Base-by-base conservation (phyloP, 2,329 filamentous ascomycete genomes). In the Neocatenulostroma microsporum region DNA sequence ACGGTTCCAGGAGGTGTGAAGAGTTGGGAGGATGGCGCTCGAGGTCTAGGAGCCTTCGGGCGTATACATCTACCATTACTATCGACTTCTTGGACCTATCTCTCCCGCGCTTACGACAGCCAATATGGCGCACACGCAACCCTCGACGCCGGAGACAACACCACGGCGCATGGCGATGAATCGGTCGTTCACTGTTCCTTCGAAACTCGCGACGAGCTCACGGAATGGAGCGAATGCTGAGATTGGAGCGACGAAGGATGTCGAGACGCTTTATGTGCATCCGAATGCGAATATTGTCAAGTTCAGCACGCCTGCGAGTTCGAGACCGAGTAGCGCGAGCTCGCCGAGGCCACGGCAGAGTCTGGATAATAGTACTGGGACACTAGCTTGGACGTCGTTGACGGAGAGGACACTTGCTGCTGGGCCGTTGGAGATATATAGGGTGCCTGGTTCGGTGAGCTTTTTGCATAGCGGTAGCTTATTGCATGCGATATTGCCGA, bases 391-490 rank as follows among this genome's bases (percentile, higher is more conserved):
- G 79, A 73, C 72, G 32, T 83, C 83, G 2, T 71, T 76, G n/a
- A 76, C 82, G 1, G 86, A 94, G 60, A 75, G 81, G 51, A 89
- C 84, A 0, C 79, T 93, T 45, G 86, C 87, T 40, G 74, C 84
- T 42, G 87, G 86, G 2, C 74, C 79, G 1, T 73, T 95, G 42
- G 76, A 81, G 45, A 85, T 95, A 45, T 94, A 95, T 58, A 80
- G 84, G 51, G 82, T 91, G 21, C 83, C 84, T 6, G 84, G 85
- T 14, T 85, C 85, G 8, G 84, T 91, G 12, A 84, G 85, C 10
- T 95, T 94, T 53, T 70, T 95, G 8, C 89, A 83, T 60, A 94
- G 86, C 46, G 84, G 84, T 41, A 78, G 77, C 37, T 80, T 88
- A 12, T 72, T 94, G 13, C 84, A 91, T 52, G 83, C 88, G 9